Conservation (phyloP, 768 basidiomycete species). For the Agaricus sinodeliciosus region DNA sequence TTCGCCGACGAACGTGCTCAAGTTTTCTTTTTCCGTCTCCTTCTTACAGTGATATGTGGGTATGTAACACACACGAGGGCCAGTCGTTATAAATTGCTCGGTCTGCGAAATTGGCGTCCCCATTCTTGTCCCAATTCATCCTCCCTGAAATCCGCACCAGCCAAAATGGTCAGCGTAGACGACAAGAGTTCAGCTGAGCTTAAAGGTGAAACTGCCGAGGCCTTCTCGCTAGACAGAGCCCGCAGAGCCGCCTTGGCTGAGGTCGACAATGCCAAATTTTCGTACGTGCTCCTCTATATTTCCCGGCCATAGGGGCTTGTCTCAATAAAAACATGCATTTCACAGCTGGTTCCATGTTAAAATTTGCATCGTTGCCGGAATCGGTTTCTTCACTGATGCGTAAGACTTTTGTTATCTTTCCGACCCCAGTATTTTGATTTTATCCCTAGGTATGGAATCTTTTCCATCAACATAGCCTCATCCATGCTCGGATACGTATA, state of each 20-base stretch:
- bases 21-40: too few relatives aligned
- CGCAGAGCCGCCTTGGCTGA: constrained; percentile 79
- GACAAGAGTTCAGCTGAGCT: constrained; percentile 31
- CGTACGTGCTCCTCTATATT: constrained; percentile 37
- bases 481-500: constrained; percentile 85
- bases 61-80: too few relatives aligned
- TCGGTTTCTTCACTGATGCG: constrained; percentile 90
- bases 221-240: constrained; percentile 54
- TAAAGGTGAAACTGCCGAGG: constrained; percentile 22
- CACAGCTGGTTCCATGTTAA: constrained; percentile 82
- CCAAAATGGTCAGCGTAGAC: constrained; percentile 28
- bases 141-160: constrained; percentile 3
- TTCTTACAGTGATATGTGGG: too few relatives aligned
- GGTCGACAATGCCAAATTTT: constrained; percentile 82
- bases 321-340: constrained; percentile 3
- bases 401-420: constrained; percentile 21
- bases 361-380: constrained; percentile 62
- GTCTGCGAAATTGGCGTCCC: background rate
- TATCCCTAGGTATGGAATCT: constrained; percentile 63
- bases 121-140: background rate
- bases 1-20: constrained; percentile 3
- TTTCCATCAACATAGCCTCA: constrained; percentile 83
- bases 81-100: background rate
- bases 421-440: too few relatives aligned
- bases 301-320: background rate